Conservation (phyloP, 2,329 filamentous ascomycete genomes). For the Fusarium sp. region DNA sequence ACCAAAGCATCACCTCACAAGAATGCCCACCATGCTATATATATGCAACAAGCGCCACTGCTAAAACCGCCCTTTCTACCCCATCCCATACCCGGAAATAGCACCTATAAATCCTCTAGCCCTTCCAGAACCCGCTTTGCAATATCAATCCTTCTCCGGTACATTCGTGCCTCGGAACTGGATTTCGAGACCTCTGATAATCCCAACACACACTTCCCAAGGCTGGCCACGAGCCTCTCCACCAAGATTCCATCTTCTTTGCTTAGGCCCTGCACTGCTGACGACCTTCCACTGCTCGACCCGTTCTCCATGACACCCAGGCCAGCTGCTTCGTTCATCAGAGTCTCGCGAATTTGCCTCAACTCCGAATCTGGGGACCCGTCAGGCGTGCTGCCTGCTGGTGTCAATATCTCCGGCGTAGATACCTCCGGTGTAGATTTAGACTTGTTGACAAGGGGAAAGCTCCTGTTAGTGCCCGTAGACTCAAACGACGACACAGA, state of each 20-base stretch:
- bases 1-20: constrained; percentile 36
- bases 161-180: constrained; percentile 73
- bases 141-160: constrained; percentile 81
- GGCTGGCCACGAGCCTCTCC: constrained; percentile 71
- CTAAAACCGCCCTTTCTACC: constrained; percentile 27
- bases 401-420: constrained; percentile 62
- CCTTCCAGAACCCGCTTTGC: constrained; percentile 83
- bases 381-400: constrained; percentile 54
- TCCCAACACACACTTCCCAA: constrained; percentile 73
- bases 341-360: constrained; percentile 62
- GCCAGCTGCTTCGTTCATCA: constrained; percentile 65
- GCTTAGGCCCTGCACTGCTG: constrained; percentile 63
- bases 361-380: constrained; percentile 67
- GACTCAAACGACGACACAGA: constrained; percentile 73
- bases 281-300: constrained; percentile 47
- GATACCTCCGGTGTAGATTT: constrained; percentile 63
- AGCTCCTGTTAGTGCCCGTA: constrained; percentile 72
- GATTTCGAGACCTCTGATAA: constrained; percentile 69
- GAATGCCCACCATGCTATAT: constrained; percentile 10
- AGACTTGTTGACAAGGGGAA: constrained; percentile 71
- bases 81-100: constrained; percentile 2
- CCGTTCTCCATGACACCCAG: constrained; percentile 55
- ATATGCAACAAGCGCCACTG: constrained; percentile 35
- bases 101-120: constrained; percentile 61
- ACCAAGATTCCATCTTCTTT: constrained; percentile 74